Base-by-base conservation (phyloP, 768 basidiomycete genomes). In the Kwoniella sp. region DNA sequence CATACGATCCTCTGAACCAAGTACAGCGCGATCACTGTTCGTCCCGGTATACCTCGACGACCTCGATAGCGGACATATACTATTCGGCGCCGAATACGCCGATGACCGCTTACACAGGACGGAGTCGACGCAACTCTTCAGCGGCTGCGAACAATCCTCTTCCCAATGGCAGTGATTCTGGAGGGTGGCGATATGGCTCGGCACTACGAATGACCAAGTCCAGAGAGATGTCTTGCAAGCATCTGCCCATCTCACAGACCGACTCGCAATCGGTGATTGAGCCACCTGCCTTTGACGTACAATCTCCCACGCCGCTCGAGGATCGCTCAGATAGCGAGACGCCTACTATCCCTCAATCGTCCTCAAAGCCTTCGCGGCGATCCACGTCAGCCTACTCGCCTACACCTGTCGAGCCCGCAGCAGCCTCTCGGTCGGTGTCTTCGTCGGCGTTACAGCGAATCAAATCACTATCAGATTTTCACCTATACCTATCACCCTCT, bases 401-500 rank as follows among this genome's bases (percentile, higher is more conserved):
- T 20, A 45, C 41, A 9, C 15, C 4, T 45, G 41, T 9, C 9
- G 41, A 17, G 4, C 11, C 8, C 15, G 4, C 41, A 45, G 41
- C 41, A 45, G 5, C 41, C 8, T 11, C 41, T 11, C 5, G 41
- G 20, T 20, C 41, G 3, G 8, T 20, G 15, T 45, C 41, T 20
- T 45, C 15, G 5, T 45, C 41, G 41, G 41, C 65, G 8, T 37
- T 73, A 25, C 70, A 72, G 41, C 65, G 77, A 4, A 73, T 81
- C 28, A 74, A 75, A 53, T 78, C 76, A 0, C 55, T 79, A 37
- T 69, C 74, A 4, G 69, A 79, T 60, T 81, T 79, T 61, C 72
- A 74, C 34, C 74, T 81, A 2, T 76, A 81, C 57, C 72, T 81
- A 0, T 79, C 79, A 2, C 78, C 78, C 0, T 78, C 79, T 0